Evolutionary conservation across 2,329 filamentous ascomycete species (phyloP), one percentile per base, ranked within the genome.

Genomic region (Colletotrichum navitas): DNA sequence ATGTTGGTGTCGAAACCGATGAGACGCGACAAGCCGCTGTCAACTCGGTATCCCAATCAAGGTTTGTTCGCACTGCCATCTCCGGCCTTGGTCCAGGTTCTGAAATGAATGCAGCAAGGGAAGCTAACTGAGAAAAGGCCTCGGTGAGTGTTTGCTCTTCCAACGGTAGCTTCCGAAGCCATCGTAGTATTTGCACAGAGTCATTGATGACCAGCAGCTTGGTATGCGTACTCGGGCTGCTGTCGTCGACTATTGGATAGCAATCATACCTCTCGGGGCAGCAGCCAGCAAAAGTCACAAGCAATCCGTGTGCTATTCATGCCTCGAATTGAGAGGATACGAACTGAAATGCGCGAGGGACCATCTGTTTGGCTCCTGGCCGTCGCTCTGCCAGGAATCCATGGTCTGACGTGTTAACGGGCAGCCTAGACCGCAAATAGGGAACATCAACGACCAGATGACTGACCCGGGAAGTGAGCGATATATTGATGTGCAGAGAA

Each of bases 21-120:
- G 62, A 64, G 52, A 71, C 52, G 69, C 65, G 54, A 54, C n/a
- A 41, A 54, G 64, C 69, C 59, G 65, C 65, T 68, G 69, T 71
- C 69, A 63, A 68, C 21, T 63, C 32, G 16, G 34, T 60, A 45
- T 45, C 29, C 55, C 54, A 47, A 49, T 10, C 55, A n/a, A 26
- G n/a, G 12, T n/a, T 66, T 26, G 29, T 36, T 49, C 52, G 34
- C n/a, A 39, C 52, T 63, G 64, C 36, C 56, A 5, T 36, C 16
- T 66, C 56, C 45, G 26, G 64, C 47, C 55, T 56, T 29, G 36
- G 21, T 16, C 21, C 21, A 36, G 34, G 8, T 14, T 39, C 21
- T 26, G 45, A 54, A 52, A 41, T 26, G 8, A 61, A 26, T 26
- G 1, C 26, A 56, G 18, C 14, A 39, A 65, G 16, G 34, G 12